Base-by-base conservation (phyloP, 2,329 filamentous ascomycete species). In the Coniosporium tulheliwenetii region DNA sequence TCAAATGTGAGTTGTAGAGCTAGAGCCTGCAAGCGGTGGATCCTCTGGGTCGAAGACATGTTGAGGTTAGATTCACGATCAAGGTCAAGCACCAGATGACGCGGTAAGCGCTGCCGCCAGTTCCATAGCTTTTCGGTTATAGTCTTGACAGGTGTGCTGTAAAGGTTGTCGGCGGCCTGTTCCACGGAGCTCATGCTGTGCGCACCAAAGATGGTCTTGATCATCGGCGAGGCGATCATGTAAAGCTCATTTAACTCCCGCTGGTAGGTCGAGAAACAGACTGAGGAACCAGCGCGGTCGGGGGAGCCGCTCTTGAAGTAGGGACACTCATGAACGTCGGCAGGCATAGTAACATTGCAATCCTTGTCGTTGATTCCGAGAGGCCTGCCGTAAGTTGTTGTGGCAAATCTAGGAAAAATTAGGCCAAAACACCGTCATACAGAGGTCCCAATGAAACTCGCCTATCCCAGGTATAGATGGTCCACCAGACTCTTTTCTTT, bases 1-100 rank as follows among this genome's bases (percentile, higher is more conserved):
- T 66, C 62, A 31, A 60, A 65, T 1, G 63, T 64, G 4, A 66
- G 46, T 36, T 64, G 58, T n/a, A 66, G 41, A 8, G 63, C 57
- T n/a, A 65, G 42, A 1, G 62, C 55, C 43, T 65, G 63, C 1
- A 66, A 41, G 5, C 50, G 48, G 37, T 50, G 49, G 41, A 37
- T 50, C 45, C 40, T 49, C 41, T 15, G 37, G 15, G 36, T 44
- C 5, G 42, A 36, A 9, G 43, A 39, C 8, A 45, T 41, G 13
- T 49, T 38, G 2, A 39, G 30, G n/a, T 42, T 40, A 8, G 44
- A 48, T 38, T 57, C 52, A 5, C 43, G 38, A 13, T 42, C 41
- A 3, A 49, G 15, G 13, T 55, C 48, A 5, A 53, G 43, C 5
- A 40, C 38, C 5, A 58, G 43, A 36, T 54, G 42, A 26, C 41